Evolutionary conservation across 192 early-diverging fungal genomes (phyloP), one percentile per base, ranked within the genome.

Genomic region (Dispira parvispora): DNA sequence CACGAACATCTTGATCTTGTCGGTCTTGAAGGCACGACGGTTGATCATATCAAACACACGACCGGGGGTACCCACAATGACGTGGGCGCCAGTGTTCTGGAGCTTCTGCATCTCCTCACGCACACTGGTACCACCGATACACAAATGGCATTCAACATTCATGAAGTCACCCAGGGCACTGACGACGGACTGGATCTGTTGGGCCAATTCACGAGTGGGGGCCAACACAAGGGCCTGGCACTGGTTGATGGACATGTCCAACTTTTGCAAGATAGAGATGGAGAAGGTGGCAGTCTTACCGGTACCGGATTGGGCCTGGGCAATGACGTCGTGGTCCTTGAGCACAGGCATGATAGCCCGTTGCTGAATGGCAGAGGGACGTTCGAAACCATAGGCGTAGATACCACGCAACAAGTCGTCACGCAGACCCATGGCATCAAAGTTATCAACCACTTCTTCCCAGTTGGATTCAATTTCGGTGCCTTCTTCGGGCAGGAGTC

Each of bases 261-360:
- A 78, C 65, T 84, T 86, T 73, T 99, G 95, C 63, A 99, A 87
- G 69, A 94, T 91, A 54, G 94, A 93, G 73, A 99, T 96, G 67
- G 94, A 97, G 87, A 98, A 99, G 64, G 96, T 99, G 67, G 95
- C 95, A 63, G 94, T 98, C 80, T 99, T 99, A 73, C 95, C 96
- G 69, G 95, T 97, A 82, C 96, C 96, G 61, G 95, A 96, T 82
- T 99, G 95, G 42, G 96, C 96, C 83, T 99, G 96, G 58, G 96
- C 96, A 80, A 99, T 99, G 62, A 99, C 95, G 80, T 99, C 96
- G 75, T 83, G 88, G 52, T 82, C 86, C 81, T 90, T 92, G 64
- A 97, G 78, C 56, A 99, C 88, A 61, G 95, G 95, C 69, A 91
- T 78, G 65, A 97, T 97, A 61, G 93, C 94, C 72, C 94, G 86